Percentiles rank a stretch among this genome's conserved stretches.
These are phyloP conservation scores for Terana coerulea DNA, from an alignment of 768 basidiomycete genomes.

Conservation along the genomic window DNA sequence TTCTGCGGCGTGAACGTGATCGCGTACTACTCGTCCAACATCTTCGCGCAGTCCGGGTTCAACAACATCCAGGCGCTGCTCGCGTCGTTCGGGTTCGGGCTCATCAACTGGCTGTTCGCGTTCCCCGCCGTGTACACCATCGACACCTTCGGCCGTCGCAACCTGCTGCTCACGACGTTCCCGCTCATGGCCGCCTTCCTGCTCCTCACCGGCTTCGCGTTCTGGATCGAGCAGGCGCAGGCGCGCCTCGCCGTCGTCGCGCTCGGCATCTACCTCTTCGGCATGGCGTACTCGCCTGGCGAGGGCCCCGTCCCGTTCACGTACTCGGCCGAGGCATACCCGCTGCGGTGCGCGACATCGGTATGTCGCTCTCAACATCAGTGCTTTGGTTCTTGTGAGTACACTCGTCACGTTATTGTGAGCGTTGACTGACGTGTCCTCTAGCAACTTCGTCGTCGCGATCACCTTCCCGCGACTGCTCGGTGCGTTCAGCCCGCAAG, in stretches of 20 bases:
- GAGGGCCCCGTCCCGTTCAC: conserved; percentile 91
- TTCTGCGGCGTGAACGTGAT: conserved; percentile 81
- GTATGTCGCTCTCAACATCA: conserved; percentile 70
- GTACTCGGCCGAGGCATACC: conserved; percentile 92
- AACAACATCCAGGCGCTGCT: conserved; percentile 50
- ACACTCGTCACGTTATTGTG: conserved; percentile 16
- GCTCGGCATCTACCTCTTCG: conserved; percentile 55
- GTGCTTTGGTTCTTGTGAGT: conserved; percentile 45
- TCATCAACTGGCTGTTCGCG: conserved; percentile 40
- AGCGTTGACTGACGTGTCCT: conserved; percentile 30
- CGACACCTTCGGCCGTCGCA: conserved; percentile 63
- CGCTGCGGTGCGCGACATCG: conserved; percentile 74
- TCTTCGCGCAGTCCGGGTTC: conserved; percentile 65
- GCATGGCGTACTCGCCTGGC: conserved; percentile 74
- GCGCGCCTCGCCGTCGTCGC: conserved; percentile 48
- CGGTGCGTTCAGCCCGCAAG: conserved; percentile 60
- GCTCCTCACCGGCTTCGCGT: conserved; percentile 47
- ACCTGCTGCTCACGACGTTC: conserved; percentile 48
- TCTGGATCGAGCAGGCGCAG: conserved; percentile 39
- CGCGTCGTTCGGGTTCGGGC: conserved; percentile 57
- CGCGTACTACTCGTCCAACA: conserved; percentile 78
- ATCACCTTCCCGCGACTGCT: conserved; percentile 71
- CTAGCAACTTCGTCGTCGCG: conserved; percentile 55
- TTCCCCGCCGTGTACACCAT: conserved; percentile 50
- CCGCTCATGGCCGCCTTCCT: conserved; percentile 51